Conservation (phyloP, 441 rosid species). For the Heliophila coronopifolia region DNA sequence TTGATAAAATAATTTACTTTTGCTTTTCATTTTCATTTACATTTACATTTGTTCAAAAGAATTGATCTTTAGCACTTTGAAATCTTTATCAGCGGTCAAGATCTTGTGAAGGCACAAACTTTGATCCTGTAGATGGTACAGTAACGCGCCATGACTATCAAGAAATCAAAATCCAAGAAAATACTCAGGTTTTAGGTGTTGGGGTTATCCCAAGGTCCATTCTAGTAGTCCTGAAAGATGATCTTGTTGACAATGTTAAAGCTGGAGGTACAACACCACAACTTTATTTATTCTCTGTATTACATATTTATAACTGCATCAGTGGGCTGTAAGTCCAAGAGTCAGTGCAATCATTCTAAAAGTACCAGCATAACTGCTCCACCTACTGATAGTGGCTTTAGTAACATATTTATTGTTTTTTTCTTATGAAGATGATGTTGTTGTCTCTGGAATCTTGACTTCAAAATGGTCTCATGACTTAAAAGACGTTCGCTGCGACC, state of each 20-base stretch:
- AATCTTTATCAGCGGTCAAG: conserved; percentile 43
- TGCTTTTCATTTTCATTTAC: conserved; percentile 2
- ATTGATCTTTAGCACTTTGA: neutral
- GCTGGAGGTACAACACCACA: conserved; percentile 70
- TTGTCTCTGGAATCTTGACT: conserved; percentile 78
- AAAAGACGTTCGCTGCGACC: conserved; percentile 91
- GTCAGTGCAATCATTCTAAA: neutral
- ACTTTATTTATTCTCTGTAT: neutral
- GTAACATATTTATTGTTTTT: neutral
- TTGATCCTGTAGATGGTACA: conserved; percentile 61
- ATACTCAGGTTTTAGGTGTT: conserved; percentile 81
- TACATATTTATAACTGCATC: neutral
- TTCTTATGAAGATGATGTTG: conserved; percentile 66
- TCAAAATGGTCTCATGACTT: conserved; percentile 93
- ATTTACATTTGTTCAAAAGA: neutral
- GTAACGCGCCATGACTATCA: conserved; percentile 80
- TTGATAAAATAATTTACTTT: neutral
- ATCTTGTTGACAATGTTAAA: conserved; percentile 92
- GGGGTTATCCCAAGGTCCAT: conserved; percentile 96
- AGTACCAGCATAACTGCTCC: neutral
- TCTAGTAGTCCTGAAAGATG: conserved; percentile 68
- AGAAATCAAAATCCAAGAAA: conserved; percentile 96
- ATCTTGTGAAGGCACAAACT: conserved; percentile 71
- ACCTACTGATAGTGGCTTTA: neutral
- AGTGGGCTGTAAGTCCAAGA: neutral